Evolutionary conservation across 2,329 filamentous ascomycete species (phyloP), one percentile per base, ranked within the genome.

Genomic region (Ceratocystis eucalypticola): DNA sequence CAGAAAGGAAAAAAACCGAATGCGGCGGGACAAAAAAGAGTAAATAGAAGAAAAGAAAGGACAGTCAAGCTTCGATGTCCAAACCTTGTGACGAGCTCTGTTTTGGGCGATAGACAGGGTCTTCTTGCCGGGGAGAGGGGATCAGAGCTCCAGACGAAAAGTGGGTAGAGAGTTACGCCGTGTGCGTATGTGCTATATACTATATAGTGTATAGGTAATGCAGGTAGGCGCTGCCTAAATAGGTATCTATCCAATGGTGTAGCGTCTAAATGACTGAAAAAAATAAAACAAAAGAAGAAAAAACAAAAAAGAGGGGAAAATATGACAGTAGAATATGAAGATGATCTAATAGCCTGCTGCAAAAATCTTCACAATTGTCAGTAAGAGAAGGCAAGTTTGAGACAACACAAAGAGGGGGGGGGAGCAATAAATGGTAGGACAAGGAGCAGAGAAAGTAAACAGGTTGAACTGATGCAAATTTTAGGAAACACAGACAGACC

Each of bases 81-180:
- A 33, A 10, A 7, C n/a, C 10, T n/a, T 46, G 22, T n/a, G 62
- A 64, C 50, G 61, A 63, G 46, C 30, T 37, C 57, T 44, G 48
- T 20, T 57, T 57, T 55, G 22, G 48, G 63, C 50, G 28, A 37
- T 53, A 48, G 62, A 48, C 62, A 50, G 48, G 61, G 61, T 25
- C 45, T 22, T 33, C 20, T 44, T 63, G 22, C 4, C 37, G 37
- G 37, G 37, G 37, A 41, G 37, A 41, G 37, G 63, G 63, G 63
- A 65, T 65, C 63, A 65, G 63, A 65, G 63, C 63, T 65, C 48
- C 48, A 65, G 48, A 57, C 30, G 30, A 64, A 64, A 64, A 64
- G 62, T 64, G 62, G 62, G 37, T 41, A 15, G 37, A 41, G 37
- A 41, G 37, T 41, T 15, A 41, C 37, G 37, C 37, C 3, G 37